Conservation (phyloP, 2,329 filamentous ascomycete genomes). For the Hyphodiscus sp. region DNA sequence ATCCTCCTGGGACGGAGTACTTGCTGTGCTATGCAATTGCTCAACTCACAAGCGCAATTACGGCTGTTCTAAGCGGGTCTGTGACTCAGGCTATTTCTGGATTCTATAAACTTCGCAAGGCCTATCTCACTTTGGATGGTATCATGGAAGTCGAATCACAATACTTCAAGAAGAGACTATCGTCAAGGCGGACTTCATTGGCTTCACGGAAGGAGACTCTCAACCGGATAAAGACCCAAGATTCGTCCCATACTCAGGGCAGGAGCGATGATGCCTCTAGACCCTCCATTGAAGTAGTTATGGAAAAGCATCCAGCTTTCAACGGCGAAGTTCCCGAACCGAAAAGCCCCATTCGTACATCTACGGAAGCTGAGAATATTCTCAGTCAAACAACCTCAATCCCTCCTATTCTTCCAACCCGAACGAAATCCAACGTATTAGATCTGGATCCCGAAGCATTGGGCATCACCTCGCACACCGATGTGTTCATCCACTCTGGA, state of each 20-base stretch:
- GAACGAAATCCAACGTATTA: conserved; percentile 18
- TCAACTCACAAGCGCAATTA: conserved; percentile 82
- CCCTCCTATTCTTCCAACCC: conserved; percentile 8
- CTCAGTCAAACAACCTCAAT: background rate
- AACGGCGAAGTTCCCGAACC: background rate
- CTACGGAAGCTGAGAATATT: background rate
- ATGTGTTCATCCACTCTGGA: conserved; percentile 84
- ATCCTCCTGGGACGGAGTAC: conserved; percentile 80
- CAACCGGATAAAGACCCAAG: background rate
- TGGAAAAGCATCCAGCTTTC: background rate
- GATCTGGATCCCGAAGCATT: conserved; percentile 43
- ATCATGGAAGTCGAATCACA: conserved; percentile 70
- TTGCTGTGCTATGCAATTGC: conserved; percentile 75
- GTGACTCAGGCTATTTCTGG: conserved; percentile 84
- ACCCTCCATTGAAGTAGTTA: background rate
- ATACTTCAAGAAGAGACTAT: conserved; percentile 32
- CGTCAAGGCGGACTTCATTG: conserved; percentile 12
- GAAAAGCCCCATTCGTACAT: background rate
- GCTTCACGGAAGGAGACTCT: background rate
- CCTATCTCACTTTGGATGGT: conserved; percentile 73
- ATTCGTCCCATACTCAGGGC: background rate
- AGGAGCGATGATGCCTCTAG: background rate
- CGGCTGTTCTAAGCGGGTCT: conserved; percentile 86
- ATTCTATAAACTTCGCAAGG: conserved; percentile 88
- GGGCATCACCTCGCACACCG: conserved; percentile 67